These are phyloP conservation scores for Fusarium sp. DNA, from an alignment of 2,329 filamentous ascomycete species.

Conservation along the genomic window DNA sequence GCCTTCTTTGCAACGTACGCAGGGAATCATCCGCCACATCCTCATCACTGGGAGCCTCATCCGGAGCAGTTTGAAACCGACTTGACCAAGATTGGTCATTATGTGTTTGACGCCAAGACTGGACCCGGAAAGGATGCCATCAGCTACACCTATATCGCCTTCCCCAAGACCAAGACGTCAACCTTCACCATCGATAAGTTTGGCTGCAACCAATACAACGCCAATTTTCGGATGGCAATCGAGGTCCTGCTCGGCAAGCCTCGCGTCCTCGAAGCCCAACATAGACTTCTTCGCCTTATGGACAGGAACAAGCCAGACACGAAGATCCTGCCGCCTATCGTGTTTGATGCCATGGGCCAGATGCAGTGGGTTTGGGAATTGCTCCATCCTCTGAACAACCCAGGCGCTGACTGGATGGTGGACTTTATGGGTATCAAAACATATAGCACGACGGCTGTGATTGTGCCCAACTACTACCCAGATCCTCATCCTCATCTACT, in stretches of 20 bases:
- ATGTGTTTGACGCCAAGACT: constrained; percentile 1
- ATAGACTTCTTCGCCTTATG: constrained; percentile 29
- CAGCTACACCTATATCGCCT: constrained; percentile 36
- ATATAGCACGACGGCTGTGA: constrained; percentile 3
- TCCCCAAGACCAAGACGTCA: constrained; percentile 20
- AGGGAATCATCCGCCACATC: constrained; percentile 2
- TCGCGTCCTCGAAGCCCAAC: constrained; percentile 7
- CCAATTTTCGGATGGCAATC: constrained; percentile 37
- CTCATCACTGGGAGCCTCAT: constrained; percentile 35
- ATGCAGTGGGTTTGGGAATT: constrained; percentile 25
- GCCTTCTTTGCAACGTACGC: constrained; percentile 38
- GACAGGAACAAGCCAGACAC: constrained; percentile 14
- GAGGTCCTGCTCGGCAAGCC: constrained; percentile 41
- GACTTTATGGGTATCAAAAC: constrained; percentile 5
- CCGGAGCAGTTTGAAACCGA: constrained; percentile 25
- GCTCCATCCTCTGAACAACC: constrained; percentile 32
- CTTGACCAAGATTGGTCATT: constrained; percentile 28
- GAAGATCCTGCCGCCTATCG: not conserved
- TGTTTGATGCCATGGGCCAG: constrained; percentile 30
- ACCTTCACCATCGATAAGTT: constrained; percentile 28
- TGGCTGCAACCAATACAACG: constrained; percentile 42
- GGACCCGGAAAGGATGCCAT: constrained; percentile 11
- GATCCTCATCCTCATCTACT: constrained; percentile 17
- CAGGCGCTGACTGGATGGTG: constrained; percentile 25
- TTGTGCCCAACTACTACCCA: constrained; percentile 36